Percentiles rank a stretch among this genome's conserved stretches.
Evolutionary conservation across 164 flowering plant genomes (phyloP).

Genomic region (Annona squamosa): DNA sequence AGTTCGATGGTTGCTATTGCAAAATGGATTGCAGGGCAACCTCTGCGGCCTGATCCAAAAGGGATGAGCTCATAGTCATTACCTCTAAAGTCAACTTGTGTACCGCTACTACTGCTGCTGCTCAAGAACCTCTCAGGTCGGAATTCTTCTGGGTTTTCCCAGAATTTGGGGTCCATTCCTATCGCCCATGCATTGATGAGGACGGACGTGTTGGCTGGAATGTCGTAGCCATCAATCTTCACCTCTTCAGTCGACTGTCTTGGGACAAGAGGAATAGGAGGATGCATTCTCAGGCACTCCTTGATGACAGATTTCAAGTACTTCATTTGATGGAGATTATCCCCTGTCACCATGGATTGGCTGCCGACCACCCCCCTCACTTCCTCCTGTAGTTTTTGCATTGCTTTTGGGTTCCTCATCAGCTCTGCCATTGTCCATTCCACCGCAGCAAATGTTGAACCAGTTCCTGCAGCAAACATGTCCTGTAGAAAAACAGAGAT

Average conservation of each 20-base stretch:
- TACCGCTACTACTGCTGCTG: background rate
- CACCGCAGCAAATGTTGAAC: slow-evolving; percentile 13
- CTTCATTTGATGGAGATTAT: background rate
- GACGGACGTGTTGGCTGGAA: slow-evolving; percentile 2
- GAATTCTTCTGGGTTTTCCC: background rate
- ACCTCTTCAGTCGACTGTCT: background rate
- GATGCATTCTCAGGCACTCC: background rate
- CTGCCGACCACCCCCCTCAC: slow-evolving; percentile 11
- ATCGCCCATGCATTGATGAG: slow-evolving; percentile 4
- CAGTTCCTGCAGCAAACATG: slow-evolving; percentile 23
- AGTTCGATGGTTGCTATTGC: slow-evolving; percentile 3
- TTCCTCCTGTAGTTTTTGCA: slow-evolving; percentile 14
- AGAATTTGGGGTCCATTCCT: background rate
- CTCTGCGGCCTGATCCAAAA: slow-evolving; percentile 15
- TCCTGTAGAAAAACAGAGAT: slow-evolving; percentile 11
- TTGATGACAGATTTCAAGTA: background rate
- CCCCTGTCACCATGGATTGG: slow-evolving; percentile 2
- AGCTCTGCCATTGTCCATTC: slow-evolving; percentile 30
- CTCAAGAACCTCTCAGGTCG: slow-evolving; percentile 1
- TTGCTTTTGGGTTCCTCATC: slow-evolving; percentile 10
- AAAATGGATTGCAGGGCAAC: slow-evolving; percentile 7
- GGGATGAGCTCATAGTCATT: slow-evolving; percentile 6
- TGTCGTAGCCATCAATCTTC: slow-evolving; percentile 1
- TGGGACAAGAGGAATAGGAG: slow-evolving; percentile 2
- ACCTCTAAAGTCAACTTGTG: background rate